These are phyloP conservation scores for Citrus sp. DNA, from an alignment of 345 rosid species.

Conservation along the genomic window DNA sequence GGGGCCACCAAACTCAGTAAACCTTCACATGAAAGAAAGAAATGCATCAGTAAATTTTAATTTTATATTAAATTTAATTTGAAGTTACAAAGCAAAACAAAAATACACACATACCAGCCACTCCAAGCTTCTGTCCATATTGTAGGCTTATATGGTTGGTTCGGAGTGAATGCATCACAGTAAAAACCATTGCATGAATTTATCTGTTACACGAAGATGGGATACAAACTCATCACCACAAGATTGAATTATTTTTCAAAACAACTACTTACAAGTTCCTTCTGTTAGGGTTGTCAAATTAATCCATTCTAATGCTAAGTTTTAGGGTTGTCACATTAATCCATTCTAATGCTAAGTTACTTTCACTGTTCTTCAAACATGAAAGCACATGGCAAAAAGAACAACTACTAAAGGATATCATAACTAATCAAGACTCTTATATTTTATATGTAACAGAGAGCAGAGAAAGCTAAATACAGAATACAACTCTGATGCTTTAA, in stretches of 20 bases:
- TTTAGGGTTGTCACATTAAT: background rate
- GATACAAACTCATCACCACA: conserved; percentile 5
- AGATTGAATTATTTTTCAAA: conserved; percentile 4
- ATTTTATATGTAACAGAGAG: background rate
- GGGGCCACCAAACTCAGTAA: conserved; percentile 93
- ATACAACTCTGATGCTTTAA: background rate
- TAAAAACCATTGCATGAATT: conserved; percentile 99
- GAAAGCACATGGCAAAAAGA: background rate
- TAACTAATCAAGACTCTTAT: background rate
- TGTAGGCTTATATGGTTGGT: conserved; percentile 90
- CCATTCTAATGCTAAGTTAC: background rate
- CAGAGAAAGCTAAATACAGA: background rate
- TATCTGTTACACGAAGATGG: conserved; percentile 41
- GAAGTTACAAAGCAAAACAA: conserved; percentile 5
- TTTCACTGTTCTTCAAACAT: background rate
- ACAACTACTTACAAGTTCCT: background rate
- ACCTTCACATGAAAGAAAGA: conserved; percentile 46
- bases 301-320: background rate
- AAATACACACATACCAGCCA: conserved; percentile 65
- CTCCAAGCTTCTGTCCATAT: conserved; percentile 99
- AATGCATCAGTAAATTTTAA: background rate
- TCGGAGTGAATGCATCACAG: conserved; percentile 94
- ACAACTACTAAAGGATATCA: background rate
- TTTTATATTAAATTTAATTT: conserved; percentile 1
- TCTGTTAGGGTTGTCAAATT: background rate